phyloP scores from a whole-genome alignment of 2,329 filamentous ascomycete species.

The Hypoxylon rubiginosum region DNA sequence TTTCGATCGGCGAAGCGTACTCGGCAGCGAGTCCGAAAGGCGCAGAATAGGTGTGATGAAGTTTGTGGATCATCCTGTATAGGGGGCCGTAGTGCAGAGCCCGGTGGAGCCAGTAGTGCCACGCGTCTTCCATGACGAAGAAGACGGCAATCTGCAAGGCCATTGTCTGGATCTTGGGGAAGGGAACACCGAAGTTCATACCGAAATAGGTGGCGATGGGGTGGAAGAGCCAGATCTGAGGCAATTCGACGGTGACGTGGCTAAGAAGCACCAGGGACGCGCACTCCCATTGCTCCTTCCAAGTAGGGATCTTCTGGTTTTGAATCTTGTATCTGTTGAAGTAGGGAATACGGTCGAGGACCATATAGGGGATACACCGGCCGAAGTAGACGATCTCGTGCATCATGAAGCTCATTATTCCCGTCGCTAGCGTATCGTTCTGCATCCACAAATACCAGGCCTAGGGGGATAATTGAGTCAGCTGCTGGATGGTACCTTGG shows the following conservation, averaged over 20 bases:
- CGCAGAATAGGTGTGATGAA: conserved; percentile 98
- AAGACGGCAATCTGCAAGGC: conserved; percentile 91
- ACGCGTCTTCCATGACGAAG: conserved; percentile 95
- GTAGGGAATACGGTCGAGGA: conserved; percentile 88
- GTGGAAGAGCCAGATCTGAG: conserved; percentile 99
- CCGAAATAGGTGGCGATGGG: conserved; percentile 94
- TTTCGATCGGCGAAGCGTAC: conserved; percentile 97
- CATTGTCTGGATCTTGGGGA: conserved; percentile 88
- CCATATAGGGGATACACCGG: conserved; percentile 88
- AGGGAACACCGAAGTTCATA: conserved; percentile 88
- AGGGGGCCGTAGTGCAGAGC: conserved; percentile 93
- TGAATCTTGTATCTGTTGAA: conserved; percentile 98
- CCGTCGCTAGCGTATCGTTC: conserved; percentile 95
- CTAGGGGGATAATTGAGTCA: conserved; percentile 51
- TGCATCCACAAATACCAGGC: conserved; percentile 99
- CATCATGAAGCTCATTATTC: conserved; percentile 96
- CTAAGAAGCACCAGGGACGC: conserved; percentile 91
- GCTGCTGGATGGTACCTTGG: conserved; percentile 25
- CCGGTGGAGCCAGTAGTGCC: conserved; percentile 98
- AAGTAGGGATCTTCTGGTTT: conserved; percentile 88
- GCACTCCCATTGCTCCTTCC: conserved; percentile 94
- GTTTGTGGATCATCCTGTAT: conserved; percentile 98
- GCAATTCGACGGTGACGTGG: conserved; percentile 97
- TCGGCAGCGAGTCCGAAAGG: conserved; percentile 97
- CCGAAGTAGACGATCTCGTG: conserved; percentile 97